Evolutionary conservation across 23 red algal species (phyloP), one percentile per base, ranked within the genome.

Genomic region (Gracilaria domingensis): DNA sequence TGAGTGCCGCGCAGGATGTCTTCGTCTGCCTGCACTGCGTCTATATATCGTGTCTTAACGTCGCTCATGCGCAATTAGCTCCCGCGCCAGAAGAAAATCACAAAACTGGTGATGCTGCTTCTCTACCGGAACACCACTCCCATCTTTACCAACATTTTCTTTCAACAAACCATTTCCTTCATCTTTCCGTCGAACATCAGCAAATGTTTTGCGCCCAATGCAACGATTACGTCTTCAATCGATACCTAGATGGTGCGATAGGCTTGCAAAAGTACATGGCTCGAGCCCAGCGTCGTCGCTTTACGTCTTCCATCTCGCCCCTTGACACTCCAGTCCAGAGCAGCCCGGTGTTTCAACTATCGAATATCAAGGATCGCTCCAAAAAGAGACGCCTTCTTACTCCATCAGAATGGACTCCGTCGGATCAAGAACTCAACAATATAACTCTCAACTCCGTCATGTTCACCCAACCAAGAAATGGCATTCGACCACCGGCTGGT

Each of bases 11-110:
- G 20, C 64, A 73, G 4, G 82, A 93, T 30, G 51, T 93, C 16
- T 84, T 77, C 60, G 90, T 93, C 32, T 93, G 90, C 70, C 34
- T 93, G 38, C 65, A 86, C n/a, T 93, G 90, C 73, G 73, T 86
- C 18, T 77, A 84, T 21, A 71, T 79, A 26, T 80, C 90, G 49
- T 93, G 90, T 26, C 54, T 49, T 23, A 39, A 60, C 33, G 24
- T 50, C 47, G 33, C 36, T 55, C 56, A 36, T 20, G 14, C 48
- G 62, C 70, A 34, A 36, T 59, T 60, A 7, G 32, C 70, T 28
- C 30, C 74, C 85, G 32, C 67, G 14, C 42, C 30, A 37, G 48
- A 55, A 29, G 29, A 35, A 51, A 62, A 32, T n/a, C 39, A 40
- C 45, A 38, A 61, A 17, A 6, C 39, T 2, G 24, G 11, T 2